A percentile compares a stretch with the other conserved stretches of the same genome.
Conservation (phyloP, 83 land plant genomes). For the Isoetes engelmannii region DNA sequence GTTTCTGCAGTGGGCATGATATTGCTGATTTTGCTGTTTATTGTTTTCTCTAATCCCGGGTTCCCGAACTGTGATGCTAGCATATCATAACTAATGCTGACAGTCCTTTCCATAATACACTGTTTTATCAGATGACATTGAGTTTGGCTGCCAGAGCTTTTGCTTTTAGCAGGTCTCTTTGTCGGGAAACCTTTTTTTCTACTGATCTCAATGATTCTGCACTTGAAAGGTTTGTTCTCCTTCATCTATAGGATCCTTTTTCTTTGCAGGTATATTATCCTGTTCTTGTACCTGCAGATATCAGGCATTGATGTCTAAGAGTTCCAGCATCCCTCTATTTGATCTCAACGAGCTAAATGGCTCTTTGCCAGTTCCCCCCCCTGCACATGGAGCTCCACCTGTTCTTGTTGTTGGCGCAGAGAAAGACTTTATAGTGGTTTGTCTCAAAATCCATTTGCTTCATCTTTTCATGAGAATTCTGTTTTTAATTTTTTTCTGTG, state of each 20-base stretch:
- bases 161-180: conserved; percentile 46
- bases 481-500: conserved; percentile 1
- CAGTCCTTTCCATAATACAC: background rate
- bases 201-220: conserved; percentile 42
- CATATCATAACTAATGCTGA: too few relatives aligned
- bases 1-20: too few relatives aligned
- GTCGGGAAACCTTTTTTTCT: conserved; percentile 66
- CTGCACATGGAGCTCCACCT: conserved; percentile 27
- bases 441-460: conserved; percentile 1
- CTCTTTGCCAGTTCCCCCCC: conserved; percentile 53
- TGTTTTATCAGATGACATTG: conserved; percentile 27
- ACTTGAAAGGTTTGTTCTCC: conserved; percentile 29
- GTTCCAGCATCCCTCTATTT: conserved; percentile 60
- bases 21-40: too few relatives aligned
- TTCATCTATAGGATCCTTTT: background rate
- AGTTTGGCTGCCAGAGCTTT: conserved; percentile 77
- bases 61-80: too few relatives aligned
- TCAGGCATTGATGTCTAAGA: conserved; percentile 53
- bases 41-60: too few relatives aligned
- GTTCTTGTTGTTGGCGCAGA: conserved; percentile 57
- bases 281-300: conserved; percentile 28
- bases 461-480: background rate
- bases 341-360: conserved; percentile 62
- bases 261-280: background rate
- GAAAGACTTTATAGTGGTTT: conserved; percentile 66